These are phyloP conservation scores for Podaxis sp. DNA, from an alignment of 768 basidiomycete genomes.

Conservation along the genomic window DNA sequence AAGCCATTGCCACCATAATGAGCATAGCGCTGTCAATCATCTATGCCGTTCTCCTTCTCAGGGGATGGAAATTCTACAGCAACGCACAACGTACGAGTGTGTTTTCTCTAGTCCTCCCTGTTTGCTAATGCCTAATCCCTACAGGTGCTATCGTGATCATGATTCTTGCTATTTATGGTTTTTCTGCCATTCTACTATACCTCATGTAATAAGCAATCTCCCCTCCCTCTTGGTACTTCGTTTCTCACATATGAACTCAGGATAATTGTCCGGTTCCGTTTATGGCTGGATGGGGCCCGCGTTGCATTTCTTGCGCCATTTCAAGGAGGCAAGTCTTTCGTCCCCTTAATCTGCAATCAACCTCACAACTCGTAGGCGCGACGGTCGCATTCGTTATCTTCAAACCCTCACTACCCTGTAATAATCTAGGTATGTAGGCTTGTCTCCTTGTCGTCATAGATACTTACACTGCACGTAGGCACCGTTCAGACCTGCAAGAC, in stretches of 20 bases:
- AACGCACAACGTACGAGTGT: constrained; percentile 27
- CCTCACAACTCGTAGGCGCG: constrained; percentile 20
- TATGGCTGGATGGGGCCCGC: constrained; percentile 32
- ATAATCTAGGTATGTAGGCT: constrained; percentile 24
- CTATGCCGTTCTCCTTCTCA: constrained; percentile 28
- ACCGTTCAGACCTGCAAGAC: constrained; percentile 25
- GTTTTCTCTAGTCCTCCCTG: background rate
- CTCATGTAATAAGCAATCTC: constrained; percentile 26
- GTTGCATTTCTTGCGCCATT: constrained; percentile 26
- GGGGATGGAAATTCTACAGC: constrained; percentile 29
- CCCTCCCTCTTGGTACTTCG: background rate
- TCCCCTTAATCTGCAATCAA: background rate
- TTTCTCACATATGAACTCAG: constrained; percentile 16
- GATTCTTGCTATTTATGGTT: constrained; percentile 24
- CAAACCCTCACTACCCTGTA: constrained; percentile 29
- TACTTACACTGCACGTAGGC: constrained; percentile 15
- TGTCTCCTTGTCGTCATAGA: background rate
- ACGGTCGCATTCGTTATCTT: constrained; percentile 26
- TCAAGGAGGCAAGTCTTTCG: constrained; percentile 22
- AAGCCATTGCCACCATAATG: constrained; percentile 23
- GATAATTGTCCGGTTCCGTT: constrained; percentile 34
- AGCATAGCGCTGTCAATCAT: constrained; percentile 28
- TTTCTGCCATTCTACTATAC: constrained; percentile 30
- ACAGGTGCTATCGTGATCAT: constrained; percentile 30
- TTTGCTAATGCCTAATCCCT: constrained; percentile 1